A percentile compares a stretch with the other conserved stretches of the same genome.
phyloP scores from a whole-genome alignment of 805 yeast genomes.

The Metschnikowia sp. region DNA sequence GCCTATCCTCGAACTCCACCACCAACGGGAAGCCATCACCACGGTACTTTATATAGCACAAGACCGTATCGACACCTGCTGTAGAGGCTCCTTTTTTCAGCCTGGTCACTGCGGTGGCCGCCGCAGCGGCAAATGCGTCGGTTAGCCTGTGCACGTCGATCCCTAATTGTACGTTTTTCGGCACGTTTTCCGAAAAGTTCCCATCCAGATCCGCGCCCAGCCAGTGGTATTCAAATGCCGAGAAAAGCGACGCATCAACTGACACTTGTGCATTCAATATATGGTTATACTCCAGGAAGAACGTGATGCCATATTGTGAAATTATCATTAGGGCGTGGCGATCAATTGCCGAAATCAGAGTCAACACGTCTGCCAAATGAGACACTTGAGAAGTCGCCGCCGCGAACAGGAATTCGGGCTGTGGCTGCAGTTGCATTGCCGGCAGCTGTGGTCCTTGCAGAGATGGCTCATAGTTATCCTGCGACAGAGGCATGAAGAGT shows the following conservation, averaged over 20 bases:
- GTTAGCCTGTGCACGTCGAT: constrained; percentile 34
- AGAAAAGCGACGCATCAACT: constrained; percentile 37
- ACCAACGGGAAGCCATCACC: constrained; percentile 40
- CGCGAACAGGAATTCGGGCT: constrained; percentile 19
- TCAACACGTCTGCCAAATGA: constrained; percentile 37
- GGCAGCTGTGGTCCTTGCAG: neutral
- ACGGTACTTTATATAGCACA: constrained; percentile 35
- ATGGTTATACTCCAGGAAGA: constrained; percentile 37
- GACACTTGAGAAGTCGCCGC: constrained; percentile 37
- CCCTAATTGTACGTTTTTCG: constrained; percentile 23
- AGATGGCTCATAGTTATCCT: neutral
- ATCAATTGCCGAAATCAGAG: constrained; percentile 29
- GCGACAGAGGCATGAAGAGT: constrained; percentile 18
- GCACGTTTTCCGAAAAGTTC: neutral
- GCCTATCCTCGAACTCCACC: constrained; percentile 39
- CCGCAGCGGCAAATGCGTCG: constrained; percentile 34
- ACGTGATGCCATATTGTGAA: constrained; percentile 28
- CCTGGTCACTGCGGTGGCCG: constrained; percentile 19
- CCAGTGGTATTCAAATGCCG: constrained; percentile 24
- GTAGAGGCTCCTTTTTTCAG: constrained; percentile 3
- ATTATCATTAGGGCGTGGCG: constrained; percentile 35
- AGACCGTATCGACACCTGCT: constrained; percentile 10
- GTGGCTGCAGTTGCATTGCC: too few relatives aligned
- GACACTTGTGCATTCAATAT: constrained; percentile 32
- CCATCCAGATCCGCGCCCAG: neutral